Evolutionary conservation across 2,329 filamentous ascomycete genomes (phyloP), one percentile per base, ranked within the genome.

Genomic region (Colletotrichum godetiae): DNA sequence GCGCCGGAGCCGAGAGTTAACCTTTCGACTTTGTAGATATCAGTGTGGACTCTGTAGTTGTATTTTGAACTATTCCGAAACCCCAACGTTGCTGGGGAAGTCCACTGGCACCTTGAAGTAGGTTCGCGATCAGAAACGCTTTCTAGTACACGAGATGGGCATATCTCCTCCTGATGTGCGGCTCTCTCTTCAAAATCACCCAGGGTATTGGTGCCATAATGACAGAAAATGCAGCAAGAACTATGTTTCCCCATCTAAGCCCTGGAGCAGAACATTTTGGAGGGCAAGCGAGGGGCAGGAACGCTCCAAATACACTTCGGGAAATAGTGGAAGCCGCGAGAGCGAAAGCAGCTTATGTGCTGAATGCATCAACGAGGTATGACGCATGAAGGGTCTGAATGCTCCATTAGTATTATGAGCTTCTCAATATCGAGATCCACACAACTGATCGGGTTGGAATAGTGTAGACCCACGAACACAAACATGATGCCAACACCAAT

Each of bases 281-380:
- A 29, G 86, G 78, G 0, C 86, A 88, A n/a, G 83, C 83, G 6
- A 91, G 80, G 0, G 88, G 88, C 1, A 90, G 78, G 49, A 89
- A 80, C 0, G 86, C 88, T 11, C 88, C 89, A n/a, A 88, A 81
- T 0, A 88, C 76, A 7, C 77, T 78, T 24, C 89, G 80, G 7
- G 91, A 19, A 3, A 93, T 87, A 0, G 91, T 92, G 75, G 88
- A 92, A 2, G 91, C 91, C 0, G 92, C 92, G 7, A 92, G 88
- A 2, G 90, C 92, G 4, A 86, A 88, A 19, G 92, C 91, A 1
- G 90, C 89, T 75, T 91, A 89, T 72, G 86, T 81, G 49, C 88
- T 86, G 71, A 89, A 90, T 1, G 83, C 81, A 77, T 90, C 88
- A 57, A 88, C 86, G 11, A 90, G 82, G 68, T 90, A 90, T 76